Evolutionary conservation across 108 stramenopile species (phyloP).

Genomic region (Stephanodiscus minutulus): DNA sequence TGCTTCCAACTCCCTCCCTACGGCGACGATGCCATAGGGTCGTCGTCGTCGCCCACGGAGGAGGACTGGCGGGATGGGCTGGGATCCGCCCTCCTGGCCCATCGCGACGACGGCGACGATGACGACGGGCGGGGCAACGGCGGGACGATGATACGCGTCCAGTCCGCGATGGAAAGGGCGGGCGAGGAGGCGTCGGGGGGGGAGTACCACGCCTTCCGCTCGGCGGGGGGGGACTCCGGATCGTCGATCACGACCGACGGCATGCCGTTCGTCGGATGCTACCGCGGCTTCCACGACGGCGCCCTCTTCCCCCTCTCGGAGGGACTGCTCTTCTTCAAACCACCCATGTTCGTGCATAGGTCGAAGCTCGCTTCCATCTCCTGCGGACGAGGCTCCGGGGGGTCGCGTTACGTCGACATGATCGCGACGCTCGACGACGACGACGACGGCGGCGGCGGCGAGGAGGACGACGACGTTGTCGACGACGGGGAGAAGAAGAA

Average conservation of each 20-base stretch:
- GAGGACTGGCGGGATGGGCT: constrained; percentile 36
- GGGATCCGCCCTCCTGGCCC: constrained; percentile 19
- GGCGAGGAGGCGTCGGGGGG: background rate
- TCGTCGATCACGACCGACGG: constrained; percentile 62
- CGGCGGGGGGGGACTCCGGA: constrained; percentile 36
- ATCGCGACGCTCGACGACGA: constrained; percentile 17
- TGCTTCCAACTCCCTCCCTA: background rate
- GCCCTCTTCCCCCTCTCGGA: constrained; percentile 71
- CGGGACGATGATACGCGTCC: constrained; percentile 26
- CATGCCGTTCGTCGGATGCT: constrained; percentile 82
- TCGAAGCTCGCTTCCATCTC: constrained; percentile 60
- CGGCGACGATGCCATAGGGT: constrained; percentile 12
- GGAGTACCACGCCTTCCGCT: constrained; percentile 42
- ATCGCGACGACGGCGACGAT: background rate
- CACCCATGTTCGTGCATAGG: constrained; percentile 73
- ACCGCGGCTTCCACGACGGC: constrained; percentile 79
- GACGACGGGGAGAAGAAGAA: background rate
- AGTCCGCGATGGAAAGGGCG: constrained; percentile 24
- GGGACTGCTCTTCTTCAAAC: constrained; percentile 84
- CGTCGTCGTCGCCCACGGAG: constrained; percentile 14
- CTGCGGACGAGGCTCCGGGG: constrained; percentile 70
- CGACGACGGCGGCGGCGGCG: constrained; percentile 8
- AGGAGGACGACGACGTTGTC: constrained; percentile 6
- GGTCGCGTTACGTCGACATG: constrained; percentile 76
- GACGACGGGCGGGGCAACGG: background rate